Evolutionary conservation across 2,329 filamentous ascomycete genomes (phyloP).

Genomic region (Claviceps citrina): DNA sequence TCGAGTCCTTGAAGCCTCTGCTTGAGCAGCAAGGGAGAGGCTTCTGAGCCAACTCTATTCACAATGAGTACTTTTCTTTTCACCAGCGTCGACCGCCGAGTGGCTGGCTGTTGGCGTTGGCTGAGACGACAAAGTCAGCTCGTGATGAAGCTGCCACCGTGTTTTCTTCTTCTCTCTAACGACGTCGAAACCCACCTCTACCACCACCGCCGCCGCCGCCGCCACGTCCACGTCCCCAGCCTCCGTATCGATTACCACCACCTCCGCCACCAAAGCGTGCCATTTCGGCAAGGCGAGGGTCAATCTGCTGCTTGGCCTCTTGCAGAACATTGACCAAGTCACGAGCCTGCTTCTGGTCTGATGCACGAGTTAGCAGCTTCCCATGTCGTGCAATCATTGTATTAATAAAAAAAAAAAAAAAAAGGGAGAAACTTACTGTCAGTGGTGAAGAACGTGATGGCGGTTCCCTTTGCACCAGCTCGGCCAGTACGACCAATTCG

Average conservation of each 20-base stretch:
- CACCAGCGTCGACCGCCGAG: conserved; percentile 36
- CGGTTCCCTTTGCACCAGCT: conserved; percentile 86
- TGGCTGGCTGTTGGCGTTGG: conserved; percentile 35
- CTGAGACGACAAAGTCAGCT: conserved; percentile 22
- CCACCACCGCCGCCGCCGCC: conserved; percentile 21
- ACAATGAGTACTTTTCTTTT: conserved; percentile 12
- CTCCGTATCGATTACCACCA: conserved; percentile 56
- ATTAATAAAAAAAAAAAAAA: background rate
- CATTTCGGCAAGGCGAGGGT: conserved; percentile 93
- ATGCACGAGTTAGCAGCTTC: background rate
- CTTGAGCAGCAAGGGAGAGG: background rate
- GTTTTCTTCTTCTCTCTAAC: conserved; percentile 13
- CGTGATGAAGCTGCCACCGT: conserved; percentile 15
- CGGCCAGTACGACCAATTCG: conserved; percentile 92
- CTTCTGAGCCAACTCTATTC: background rate
- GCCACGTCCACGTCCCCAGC: conserved; percentile 51
- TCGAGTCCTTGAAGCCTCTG: background rate
- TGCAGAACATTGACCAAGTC: conserved; percentile 84
- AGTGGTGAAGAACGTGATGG: conserved; percentile 97
- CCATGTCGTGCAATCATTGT: background rate
- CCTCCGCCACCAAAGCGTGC: conserved; percentile 76
- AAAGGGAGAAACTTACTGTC: conserved; percentile 58
- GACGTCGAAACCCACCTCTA: conserved; percentile 31
- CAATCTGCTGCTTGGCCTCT: conserved; percentile 96
- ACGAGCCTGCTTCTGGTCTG: conserved; percentile 87